These are phyloP conservation scores for Ramaria rubella DNA, from an alignment of 768 basidiomycete species.

Conservation along the genomic window DNA sequence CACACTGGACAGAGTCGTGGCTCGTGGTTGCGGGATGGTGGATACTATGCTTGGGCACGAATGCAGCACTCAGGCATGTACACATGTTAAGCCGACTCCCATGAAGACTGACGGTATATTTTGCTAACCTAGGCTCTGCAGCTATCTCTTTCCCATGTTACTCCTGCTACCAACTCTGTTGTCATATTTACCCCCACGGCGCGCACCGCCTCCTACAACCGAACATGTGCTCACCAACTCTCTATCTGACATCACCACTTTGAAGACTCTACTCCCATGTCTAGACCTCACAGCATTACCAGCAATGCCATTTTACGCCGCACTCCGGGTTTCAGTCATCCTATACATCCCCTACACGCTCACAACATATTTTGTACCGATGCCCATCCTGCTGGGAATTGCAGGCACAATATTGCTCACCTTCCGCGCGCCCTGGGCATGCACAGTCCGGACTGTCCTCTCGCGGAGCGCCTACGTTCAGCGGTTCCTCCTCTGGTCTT, in stretches of 20 bases:
- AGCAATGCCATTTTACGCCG: conserved; percentile 25
- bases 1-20: conserved; percentile 53
- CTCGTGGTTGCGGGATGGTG: conserved; percentile 71
- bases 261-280: conserved; percentile 52
- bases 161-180: conserved; percentile 31
- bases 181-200: conserved; percentile 28
- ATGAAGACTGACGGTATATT: background rate
- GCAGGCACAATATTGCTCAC: conserved; percentile 52
- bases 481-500: conserved; percentile 48
- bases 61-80: conserved; percentile 42
- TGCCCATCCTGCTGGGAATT: conserved; percentile 55
- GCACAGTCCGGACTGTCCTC: conserved; percentile 46
- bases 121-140: conserved; percentile 20
- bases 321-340: conserved; percentile 51
- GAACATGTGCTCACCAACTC: conserved; percentile 48
- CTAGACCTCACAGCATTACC: conserved; percentile 23
- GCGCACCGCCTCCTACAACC: conserved; percentile 35
- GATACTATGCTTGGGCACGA: conserved; percentile 60
- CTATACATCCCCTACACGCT: conserved; percentile 62
- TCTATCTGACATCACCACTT: conserved; percentile 58
- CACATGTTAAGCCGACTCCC: too few relatives aligned
- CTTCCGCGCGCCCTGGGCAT: conserved; percentile 64
- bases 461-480: conserved; percentile 64
- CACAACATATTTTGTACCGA: conserved; percentile 53
- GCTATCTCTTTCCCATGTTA: conserved; percentile 53